Conservation (phyloP, 345 rosid species). For the Eucalyptus globulus region DNA sequence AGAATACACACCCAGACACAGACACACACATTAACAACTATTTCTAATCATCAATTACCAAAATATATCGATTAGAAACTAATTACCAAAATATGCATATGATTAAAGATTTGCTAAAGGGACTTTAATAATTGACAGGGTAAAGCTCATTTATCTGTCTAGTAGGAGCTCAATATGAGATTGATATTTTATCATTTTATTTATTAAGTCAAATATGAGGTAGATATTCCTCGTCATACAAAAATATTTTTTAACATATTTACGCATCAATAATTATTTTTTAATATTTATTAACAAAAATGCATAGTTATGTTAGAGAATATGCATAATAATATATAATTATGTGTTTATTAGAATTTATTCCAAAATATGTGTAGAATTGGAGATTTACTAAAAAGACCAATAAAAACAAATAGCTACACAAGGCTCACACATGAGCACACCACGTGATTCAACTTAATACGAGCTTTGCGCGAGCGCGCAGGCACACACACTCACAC, state of each 20-base stretch:
- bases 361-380: background rate
- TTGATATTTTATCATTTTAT: background rate
- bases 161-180: background rate
- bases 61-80: background rate
- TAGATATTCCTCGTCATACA: background rate
- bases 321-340: background rate
- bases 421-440: background rate
- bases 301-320: background rate
- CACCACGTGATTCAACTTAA: background rate
- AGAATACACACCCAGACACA: background rate
- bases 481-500: fast-evolving
- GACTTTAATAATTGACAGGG: background rate
- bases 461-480: fast-evolving
- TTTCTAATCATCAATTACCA: background rate
- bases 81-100: background rate
- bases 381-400: background rate
- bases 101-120: background rate
- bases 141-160: background rate
- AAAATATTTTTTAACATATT: background rate
- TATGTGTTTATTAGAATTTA: background rate
- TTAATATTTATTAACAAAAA: background rate
- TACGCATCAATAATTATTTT: background rate
- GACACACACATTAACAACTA: background rate
- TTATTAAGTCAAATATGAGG: background rate
- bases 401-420: background rate